Conservation (phyloP, 176 grass and related monocot species). For the Chrysopogon serrulatus region DNA sequence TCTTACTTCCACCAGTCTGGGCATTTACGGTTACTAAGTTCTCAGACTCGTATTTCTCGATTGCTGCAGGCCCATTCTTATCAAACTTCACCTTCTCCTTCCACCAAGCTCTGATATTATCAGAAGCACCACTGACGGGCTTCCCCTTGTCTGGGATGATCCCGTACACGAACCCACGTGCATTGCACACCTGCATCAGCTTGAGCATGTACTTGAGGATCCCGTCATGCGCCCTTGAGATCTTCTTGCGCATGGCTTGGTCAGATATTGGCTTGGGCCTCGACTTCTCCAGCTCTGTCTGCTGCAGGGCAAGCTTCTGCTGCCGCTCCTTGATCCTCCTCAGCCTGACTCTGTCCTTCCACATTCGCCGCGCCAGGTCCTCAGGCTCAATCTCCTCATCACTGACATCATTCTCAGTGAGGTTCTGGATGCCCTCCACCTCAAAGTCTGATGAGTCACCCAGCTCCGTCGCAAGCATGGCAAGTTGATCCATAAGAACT, state of each 20-base stretch:
- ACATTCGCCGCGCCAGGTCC: constrained; percentile 79
- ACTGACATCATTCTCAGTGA: constrained; percentile 88
- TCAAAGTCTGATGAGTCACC: constrained; percentile 73
- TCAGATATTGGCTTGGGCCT: constrained; percentile 68
- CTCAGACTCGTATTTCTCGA: constrained; percentile 74
- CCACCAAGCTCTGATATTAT: constrained; percentile 98
- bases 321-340: constrained; percentile 81
- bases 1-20: constrained; percentile 39
- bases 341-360: constrained; percentile 87
- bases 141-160: constrained; percentile 95
- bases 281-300: constrained; percentile 40
- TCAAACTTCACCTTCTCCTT: constrained; percentile 99
- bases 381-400: constrained; percentile 91
- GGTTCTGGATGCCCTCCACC: constrained; percentile 61
- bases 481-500: constrained; percentile 68
- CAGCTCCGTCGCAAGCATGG: constrained; percentile 44
- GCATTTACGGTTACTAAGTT: constrained; percentile 37
- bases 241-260: constrained; percentile 91
- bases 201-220: constrained; percentile 99
- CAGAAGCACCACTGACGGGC: constrained; percentile 82
- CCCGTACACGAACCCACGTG: constrained; percentile 83
- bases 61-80: constrained; percentile 83
- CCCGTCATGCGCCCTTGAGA: constrained; percentile 86
- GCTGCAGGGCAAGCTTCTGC: constrained; percentile 38
- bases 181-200: constrained; percentile 92